A percentile compares a stretch with the other conserved stretches of the same genome.
phyloP scores from a whole-genome alignment of 164 flowering plant species.

The Stephania japonica region DNA sequence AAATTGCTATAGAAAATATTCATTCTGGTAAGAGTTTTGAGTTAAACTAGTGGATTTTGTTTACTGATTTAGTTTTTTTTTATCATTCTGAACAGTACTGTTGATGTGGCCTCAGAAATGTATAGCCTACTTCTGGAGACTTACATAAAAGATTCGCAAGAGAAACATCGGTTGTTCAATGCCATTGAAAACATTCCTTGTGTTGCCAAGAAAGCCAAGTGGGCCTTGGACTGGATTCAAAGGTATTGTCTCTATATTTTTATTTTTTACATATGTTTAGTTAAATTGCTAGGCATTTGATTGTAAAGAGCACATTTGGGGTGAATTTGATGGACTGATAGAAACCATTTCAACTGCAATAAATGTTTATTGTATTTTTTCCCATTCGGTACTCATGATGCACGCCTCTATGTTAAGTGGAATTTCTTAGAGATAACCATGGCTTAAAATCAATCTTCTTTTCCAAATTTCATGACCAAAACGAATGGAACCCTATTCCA shows the following conservation, averaged over 20 bases:
- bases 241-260: conserved; percentile 32
- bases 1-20: conserved; percentile 83
- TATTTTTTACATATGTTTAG: neutral
- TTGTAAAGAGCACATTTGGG: neutral
- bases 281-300: neutral
- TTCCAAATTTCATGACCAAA: neutral
- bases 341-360: neutral
- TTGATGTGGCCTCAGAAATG: conserved; percentile 48
- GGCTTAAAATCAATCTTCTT: neutral
- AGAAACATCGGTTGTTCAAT: conserved; percentile 68
- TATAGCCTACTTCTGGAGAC: conserved; percentile 90
- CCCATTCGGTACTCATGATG: neutral
- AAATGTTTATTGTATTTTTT: neutral
- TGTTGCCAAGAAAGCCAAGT: conserved; percentile 64
- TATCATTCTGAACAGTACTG: conserved; percentile 5
- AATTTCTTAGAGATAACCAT: neutral
- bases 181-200: conserved; percentile 76
- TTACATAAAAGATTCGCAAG: conserved; percentile 64
- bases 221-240: conserved; percentile 79
- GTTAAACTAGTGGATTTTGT: conserved; percentile 4
- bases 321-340: neutral
- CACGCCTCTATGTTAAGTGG: neutral
- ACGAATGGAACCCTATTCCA: neutral
- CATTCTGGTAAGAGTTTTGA: conserved; percentile 61
- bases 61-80: neutral